phyloP scores from a whole-genome alignment of 345 rosid species.

The Pistacia atlantica region DNA sequence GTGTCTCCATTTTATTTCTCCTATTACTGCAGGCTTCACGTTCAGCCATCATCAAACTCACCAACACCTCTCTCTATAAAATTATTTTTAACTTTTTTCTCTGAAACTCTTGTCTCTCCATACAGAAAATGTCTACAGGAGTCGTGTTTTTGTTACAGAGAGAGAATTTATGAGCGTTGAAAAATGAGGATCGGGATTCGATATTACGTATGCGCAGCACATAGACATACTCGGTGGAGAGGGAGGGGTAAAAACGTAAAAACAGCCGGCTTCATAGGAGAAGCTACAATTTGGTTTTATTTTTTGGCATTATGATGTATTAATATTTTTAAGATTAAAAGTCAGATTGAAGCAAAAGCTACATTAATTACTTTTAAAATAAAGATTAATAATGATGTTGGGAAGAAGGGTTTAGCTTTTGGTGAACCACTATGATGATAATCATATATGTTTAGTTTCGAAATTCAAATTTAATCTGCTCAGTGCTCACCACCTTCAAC shows the following conservation, averaged over 20 bases:
- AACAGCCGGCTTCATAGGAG: no score
- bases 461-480: constrained; percentile 19
- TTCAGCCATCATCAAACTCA: constrained; percentile 29
- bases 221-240: not conserved
- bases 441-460: constrained; percentile 28
- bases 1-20: constrained; percentile 9
- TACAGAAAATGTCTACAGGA: not conserved
- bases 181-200: not conserved
- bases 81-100: not conserved
- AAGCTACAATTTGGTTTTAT: no score
- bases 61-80: not conserved
- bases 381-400: not conserved
- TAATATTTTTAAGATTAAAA: not conserved
- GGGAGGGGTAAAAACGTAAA: constrained; percentile 3
- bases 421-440: constrained; percentile 9
- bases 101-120: not conserved
- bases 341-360: not conserved
- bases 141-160: not conserved
- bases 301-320: not conserved
- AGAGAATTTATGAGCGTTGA: not conserved
- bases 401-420: not conserved
- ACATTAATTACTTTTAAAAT: not conserved
- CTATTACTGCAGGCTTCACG: constrained; percentile 7
- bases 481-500: not conserved
- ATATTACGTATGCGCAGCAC: not conserved